These are phyloP conservation scores for Eucalyptus erythrocorys DNA, from an alignment of 345 rosid species.

Conservation along the genomic window DNA sequence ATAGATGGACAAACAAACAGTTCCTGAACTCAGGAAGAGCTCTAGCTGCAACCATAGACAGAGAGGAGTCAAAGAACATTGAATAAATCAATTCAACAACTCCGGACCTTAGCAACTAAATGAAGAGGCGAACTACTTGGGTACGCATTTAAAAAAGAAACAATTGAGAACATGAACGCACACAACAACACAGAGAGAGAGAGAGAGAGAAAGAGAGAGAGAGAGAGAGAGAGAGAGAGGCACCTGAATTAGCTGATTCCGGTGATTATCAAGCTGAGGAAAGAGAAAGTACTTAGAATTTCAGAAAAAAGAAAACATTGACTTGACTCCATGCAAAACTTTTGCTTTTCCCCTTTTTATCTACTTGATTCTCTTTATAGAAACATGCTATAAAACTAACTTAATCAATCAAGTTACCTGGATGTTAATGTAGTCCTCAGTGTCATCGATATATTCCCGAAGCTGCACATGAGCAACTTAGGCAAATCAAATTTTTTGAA, in stretches of 20 bases:
- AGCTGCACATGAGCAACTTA: slow-evolving; percentile 32
- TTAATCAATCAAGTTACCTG: slow-evolving; percentile 33
- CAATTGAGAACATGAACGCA: not conserved
- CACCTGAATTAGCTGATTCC: slow-evolving; percentile 97
- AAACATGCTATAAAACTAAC: not conserved
- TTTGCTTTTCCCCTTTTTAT: not conserved
- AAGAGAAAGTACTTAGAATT: not conserved
- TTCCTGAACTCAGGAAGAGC: slow-evolving; percentile 67
- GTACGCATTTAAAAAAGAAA: not conserved
- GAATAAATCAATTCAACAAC: not conserved
- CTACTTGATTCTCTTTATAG: not conserved
- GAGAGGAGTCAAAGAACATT: not conserved
- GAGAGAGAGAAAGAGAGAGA: not conserved
- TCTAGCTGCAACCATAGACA: slow-evolving; percentile 51
- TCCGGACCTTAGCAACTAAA: not conserved
- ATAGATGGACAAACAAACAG: slow-evolving; percentile 47
- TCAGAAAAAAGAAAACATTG: not conserved
- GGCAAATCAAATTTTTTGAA: not conserved
- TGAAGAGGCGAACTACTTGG: not conserved
- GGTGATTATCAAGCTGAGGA: slow-evolving; percentile 93
- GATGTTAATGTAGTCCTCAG: slow-evolving; percentile 96
- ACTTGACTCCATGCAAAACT: not conserved
- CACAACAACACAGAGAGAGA: not conserved
- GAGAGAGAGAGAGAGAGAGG: not conserved
- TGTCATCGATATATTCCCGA: slow-evolving; percentile 94